phyloP scores from a whole-genome alignment of 1,284 basidiomycete species.

The Cystobasidium slooffiae region DNA sequence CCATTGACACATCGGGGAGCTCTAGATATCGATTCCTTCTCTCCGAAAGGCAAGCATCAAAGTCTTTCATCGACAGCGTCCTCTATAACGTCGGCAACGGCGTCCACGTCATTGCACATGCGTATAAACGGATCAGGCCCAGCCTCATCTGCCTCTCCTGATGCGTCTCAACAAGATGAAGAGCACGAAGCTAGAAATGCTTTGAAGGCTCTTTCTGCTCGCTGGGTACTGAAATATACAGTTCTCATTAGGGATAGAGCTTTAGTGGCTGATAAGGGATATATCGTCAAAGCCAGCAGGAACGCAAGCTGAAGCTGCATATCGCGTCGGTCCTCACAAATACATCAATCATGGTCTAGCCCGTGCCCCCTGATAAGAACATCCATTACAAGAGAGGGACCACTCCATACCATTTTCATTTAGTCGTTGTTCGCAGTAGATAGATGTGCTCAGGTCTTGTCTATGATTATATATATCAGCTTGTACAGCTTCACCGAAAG shows the following conservation, averaged over 20 bases:
- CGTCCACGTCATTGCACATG: conserved; percentile 5
- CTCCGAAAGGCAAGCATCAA: conserved; percentile 1
- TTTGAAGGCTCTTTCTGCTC: conserved; percentile 15
- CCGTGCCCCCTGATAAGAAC: too few relatives aligned
- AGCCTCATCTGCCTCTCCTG: neutral
- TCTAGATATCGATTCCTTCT: conserved; percentile 1
- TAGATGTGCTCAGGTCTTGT: too few relatives aligned
- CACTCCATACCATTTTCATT: too few relatives aligned
- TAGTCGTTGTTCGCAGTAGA: too few relatives aligned
- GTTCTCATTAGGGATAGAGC: conserved; percentile 41
- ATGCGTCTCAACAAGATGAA: neutral
- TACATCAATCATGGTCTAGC: neutral
- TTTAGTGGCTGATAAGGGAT: conserved; percentile 39
- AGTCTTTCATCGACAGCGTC: neutral
- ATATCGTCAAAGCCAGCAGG: conserved; percentile 38
- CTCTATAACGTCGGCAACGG: neutral
- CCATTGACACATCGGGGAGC: conserved; percentile 9
- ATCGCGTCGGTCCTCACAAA: neutral
- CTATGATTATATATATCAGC: too few relatives aligned
- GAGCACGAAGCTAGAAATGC: conserved; percentile 27
- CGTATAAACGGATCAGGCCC: conserved; percentile 1
- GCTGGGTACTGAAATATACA: conserved; percentile 44
- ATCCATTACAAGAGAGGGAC: too few relatives aligned
- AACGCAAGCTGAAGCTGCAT: neutral
- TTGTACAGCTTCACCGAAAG: too few relatives aligned